Conservation (phyloP, 176 grass and related monocot species). For the Aegilops tauschii region DNA sequence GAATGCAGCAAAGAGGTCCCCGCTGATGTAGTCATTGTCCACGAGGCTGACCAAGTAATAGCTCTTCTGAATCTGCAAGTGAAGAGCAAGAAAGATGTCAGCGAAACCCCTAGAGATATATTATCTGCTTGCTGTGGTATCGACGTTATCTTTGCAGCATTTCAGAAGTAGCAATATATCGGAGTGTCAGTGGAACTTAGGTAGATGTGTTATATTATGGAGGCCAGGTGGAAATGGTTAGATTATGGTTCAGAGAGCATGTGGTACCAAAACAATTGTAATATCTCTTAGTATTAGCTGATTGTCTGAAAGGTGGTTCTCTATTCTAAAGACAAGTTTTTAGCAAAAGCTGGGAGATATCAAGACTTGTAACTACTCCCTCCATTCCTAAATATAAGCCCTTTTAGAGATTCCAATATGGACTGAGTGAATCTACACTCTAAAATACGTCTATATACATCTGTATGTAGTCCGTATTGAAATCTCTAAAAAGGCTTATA, state of each 20-base stretch:
- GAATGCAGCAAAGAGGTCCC: slow-evolving; percentile 72
- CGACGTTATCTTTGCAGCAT: not conserved
- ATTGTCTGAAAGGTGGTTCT: not conserved
- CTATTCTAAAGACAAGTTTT: not conserved
- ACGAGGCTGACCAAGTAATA: slow-evolving; percentile 76
- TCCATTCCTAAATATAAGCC: no score
- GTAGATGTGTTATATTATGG: not conserved
- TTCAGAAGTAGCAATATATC: not conserved
- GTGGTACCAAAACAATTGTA: no score
- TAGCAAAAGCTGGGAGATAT: no score
- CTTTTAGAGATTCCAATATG: no score
- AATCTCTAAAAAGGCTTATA: no score
- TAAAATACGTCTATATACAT: no score
- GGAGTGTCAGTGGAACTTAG: not conserved
- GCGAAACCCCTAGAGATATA: not conserved
- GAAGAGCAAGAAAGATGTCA: not conserved
- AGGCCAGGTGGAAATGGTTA: not conserved
- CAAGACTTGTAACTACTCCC: not conserved
- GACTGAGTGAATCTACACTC: no score
- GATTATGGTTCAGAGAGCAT: no score
- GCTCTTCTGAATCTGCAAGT: slow-evolving; percentile 58
- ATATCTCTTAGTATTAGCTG: no score
- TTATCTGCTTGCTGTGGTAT: not conserved
- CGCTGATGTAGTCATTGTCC: slow-evolving; percentile 75
- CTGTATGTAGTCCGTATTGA: no score